Conservation (phyloP, 75 land plant genomes). For the Adiantum capillusveneris region DNA sequence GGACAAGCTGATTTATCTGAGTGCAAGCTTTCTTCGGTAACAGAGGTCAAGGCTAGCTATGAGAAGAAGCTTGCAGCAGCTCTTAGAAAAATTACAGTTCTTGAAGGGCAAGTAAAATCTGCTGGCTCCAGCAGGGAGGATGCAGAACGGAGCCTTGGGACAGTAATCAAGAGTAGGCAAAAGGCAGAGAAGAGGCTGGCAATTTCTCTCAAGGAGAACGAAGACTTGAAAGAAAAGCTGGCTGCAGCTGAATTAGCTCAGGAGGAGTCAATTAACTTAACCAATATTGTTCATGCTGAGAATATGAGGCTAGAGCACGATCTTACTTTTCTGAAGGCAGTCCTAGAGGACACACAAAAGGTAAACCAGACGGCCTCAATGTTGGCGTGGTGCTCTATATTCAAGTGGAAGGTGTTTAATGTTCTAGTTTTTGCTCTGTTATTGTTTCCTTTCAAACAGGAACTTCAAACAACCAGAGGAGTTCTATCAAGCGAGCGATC, state of each 20-base stretch:
- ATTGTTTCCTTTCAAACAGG: constrained; percentile 35
- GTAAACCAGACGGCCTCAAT: constrained; percentile 17
- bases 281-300: constrained; percentile 90
- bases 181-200: constrained; percentile 52
- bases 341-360: constrained; percentile 94
- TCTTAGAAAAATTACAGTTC: constrained; percentile 40
- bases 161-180: constrained; percentile 39
- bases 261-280: constrained; percentile 80
- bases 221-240: constrained; percentile 57
- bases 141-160: constrained; percentile 47
- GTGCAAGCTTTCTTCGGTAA: constrained; percentile 4
- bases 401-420: neutral
- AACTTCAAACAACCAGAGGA: constrained; percentile 87
- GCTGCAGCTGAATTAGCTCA: constrained; percentile 57
- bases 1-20: constrained; percentile 10
- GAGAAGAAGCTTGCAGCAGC: constrained; percentile 57
- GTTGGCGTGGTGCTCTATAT: neutral
- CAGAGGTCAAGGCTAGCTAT: constrained; percentile 37
- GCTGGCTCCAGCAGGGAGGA: constrained; percentile 47
- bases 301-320: constrained; percentile 93
- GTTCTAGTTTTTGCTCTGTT: neutral
- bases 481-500: constrained; percentile 73
- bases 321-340: constrained; percentile 90
- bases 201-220: constrained; percentile 54
- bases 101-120: constrained; percentile 49